Conservation (phyloP, 805 yeast genomes). For the Starmerella kuoi region DNA sequence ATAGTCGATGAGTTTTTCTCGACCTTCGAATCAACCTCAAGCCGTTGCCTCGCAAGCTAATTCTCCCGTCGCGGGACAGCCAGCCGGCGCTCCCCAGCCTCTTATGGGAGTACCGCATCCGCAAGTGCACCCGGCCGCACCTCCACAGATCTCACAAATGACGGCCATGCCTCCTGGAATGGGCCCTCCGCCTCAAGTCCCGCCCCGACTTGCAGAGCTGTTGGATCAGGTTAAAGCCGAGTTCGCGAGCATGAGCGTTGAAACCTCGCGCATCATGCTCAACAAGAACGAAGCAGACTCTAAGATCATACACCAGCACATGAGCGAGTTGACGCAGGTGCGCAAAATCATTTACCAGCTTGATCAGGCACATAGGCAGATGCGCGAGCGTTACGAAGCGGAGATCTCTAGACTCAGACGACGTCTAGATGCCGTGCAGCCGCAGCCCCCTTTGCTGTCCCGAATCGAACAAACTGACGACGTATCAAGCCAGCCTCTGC, state of each 20-base stretch:
- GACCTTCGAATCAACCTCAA: slow-evolving; percentile 6
- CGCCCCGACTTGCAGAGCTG: slow-evolving; percentile 50
- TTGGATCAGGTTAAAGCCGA: slow-evolving; percentile 87
- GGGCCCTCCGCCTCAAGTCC: slow-evolving; percentile 11
- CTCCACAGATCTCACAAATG: too few relatives aligned
- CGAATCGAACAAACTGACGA: slow-evolving; percentile 5
- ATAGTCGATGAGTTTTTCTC: slow-evolving; percentile 13
- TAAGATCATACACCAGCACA: slow-evolving; percentile 69
- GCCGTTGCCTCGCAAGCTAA: slow-evolving; percentile 3
- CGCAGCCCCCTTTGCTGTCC: slow-evolving; percentile 12
- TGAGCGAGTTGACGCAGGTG: slow-evolving; percentile 84
- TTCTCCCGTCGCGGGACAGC: slow-evolving; percentile 5
- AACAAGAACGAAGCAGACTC: slow-evolving; percentile 89
- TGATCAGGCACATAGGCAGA: slow-evolving; percentile 85
- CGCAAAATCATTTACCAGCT: slow-evolving; percentile 88
- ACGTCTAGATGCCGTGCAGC: slow-evolving; percentile 47
- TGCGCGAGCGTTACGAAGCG: slow-evolving; percentile 92
- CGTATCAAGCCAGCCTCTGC: slow-evolving; percentile 6
- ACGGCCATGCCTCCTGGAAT: too few relatives aligned
- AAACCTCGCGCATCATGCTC: slow-evolving; percentile 72
- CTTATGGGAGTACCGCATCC: slow-evolving; percentile 3
- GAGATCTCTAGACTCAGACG: slow-evolving; percentile 76
- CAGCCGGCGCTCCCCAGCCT: slow-evolving; percentile 3
- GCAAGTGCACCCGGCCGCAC: neutral
- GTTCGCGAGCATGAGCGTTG: slow-evolving; percentile 61